Percentiles rank a stretch among this genome's conserved stretches.
Evolutionary conservation across 768 basidiomycete species (phyloP).

Genomic region (Lactarius psammicola): DNA sequence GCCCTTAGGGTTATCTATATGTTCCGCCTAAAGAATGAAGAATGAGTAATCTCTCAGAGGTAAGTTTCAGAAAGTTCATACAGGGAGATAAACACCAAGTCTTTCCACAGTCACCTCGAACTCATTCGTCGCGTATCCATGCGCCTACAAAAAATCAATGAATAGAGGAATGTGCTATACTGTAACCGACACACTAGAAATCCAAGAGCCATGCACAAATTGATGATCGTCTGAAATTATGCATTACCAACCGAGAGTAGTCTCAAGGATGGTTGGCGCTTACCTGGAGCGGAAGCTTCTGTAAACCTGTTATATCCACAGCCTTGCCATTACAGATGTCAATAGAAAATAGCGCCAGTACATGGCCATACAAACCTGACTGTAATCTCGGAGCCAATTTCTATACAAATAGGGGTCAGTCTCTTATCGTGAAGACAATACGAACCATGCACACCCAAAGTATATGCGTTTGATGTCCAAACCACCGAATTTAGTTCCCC

Average conservation of each 20-base stretch:
- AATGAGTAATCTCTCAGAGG: not conserved
- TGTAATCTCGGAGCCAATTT: constrained; percentile 90
- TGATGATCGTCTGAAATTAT: constrained; percentile 69
- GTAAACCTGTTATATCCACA: constrained; percentile 76
- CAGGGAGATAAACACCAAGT: constrained; percentile 82
- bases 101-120: constrained; percentile 86
- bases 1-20: constrained; percentile 92
- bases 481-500: constrained; percentile 65
- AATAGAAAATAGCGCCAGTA: not conserved
- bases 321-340: constrained; percentile 46
- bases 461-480: constrained; percentile 84
- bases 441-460: constrained; percentile 56
- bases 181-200: constrained; percentile 59
- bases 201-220: constrained; percentile 85
- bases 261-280: constrained; percentile 20
- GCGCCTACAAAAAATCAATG: constrained; percentile 45
- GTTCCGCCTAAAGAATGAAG: constrained; percentile 55
- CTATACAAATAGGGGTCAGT: constrained; percentile 37
- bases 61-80: constrained; percentile 35
- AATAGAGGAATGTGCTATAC: not conserved
- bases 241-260: not conserved
- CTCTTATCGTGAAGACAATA: not conserved
- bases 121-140: constrained; percentile 78
- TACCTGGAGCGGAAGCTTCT: constrained; percentile 69
- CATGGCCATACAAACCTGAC: constrained; percentile 46